A percentile compares a stretch with the other conserved stretches of the same genome.
phyloP scores from a whole-genome alignment of 2,329 filamentous ascomycete species.

The Aureobasidium leucospermi region DNA sequence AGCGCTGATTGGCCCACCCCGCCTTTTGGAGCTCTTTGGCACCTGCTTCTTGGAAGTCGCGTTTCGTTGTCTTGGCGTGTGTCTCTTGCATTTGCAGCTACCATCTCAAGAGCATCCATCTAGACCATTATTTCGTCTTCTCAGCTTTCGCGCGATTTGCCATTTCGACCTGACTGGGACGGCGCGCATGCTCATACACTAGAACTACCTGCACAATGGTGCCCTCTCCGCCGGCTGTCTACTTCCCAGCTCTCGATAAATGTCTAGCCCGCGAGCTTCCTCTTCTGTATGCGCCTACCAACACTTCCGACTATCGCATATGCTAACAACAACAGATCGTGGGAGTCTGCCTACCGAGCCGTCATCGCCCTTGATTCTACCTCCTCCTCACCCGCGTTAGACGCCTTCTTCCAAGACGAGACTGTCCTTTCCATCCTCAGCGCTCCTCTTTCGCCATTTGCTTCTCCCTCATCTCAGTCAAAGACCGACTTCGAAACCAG shows the following conservation, averaged over 20 bases:
- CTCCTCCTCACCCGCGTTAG: slow-evolving; percentile 44
- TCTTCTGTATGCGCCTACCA: slow-evolving; percentile 58
- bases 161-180: background rate
- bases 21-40: background rate
- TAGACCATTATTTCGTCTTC: background rate
- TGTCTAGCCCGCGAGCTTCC: slow-evolving; percentile 74
- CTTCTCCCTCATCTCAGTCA: slow-evolving; percentile 52
- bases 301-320: background rate
- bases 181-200: slow-evolving; percentile 12
- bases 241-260: slow-evolving; percentile 78
- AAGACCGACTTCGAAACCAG: slow-evolving; percentile 72
- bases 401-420: slow-evolving; percentile 63
- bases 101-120: background rate
- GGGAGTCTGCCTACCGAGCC: slow-evolving; percentile 50
- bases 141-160: background rate
- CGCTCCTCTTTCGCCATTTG: slow-evolving; percentile 62
- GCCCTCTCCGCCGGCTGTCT: slow-evolving; percentile 30
- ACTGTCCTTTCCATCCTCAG: slow-evolving; percentile 62
- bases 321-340: slow-evolving; percentile 48
- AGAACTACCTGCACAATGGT: slow-evolving; percentile 8
- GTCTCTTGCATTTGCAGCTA: background rate
- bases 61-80: slow-evolving; percentile 6
- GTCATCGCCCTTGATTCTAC: slow-evolving; percentile 46
- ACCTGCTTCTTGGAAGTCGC: background rate
- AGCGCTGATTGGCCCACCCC: background rate